phyloP scores from a whole-genome alignment of 768 basidiomycete genomes.

The Termitomyces sp. region DNA sequence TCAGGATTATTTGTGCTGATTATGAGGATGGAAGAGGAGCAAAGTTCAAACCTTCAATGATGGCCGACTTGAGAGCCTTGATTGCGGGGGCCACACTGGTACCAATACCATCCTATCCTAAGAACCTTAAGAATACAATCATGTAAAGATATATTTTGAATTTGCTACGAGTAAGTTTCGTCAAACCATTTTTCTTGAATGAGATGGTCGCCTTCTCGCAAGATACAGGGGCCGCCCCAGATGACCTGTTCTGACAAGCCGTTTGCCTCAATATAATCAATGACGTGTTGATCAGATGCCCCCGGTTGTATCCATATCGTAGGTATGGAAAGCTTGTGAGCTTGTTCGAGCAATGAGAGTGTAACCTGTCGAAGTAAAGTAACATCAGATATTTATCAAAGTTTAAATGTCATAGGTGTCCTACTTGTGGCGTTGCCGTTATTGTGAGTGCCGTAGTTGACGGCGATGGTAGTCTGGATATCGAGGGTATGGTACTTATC shows the following conservation, averaged over 20 bases:
- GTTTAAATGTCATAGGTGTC: slow-evolving; percentile 1
- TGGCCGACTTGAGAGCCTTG: too few relatives aligned
- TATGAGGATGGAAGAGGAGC: neutral
- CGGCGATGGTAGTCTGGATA: slow-evolving; percentile 15
- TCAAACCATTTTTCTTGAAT: slow-evolving; percentile 14
- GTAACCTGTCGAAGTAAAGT: slow-evolving; percentile 12
- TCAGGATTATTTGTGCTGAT: neutral
- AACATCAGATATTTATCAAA: slow-evolving; percentile 9
- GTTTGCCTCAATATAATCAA: slow-evolving; percentile 13
- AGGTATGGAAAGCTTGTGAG: slow-evolving; percentile 12
- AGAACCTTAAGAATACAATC: neutral
- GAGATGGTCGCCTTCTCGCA: slow-evolving; percentile 13
- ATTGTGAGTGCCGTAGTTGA: slow-evolving; percentile 13
- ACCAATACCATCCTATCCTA: neutral
- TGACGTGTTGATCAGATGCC: slow-evolving; percentile 10
- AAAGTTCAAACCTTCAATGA: too few relatives aligned
- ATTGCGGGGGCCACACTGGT: too few relatives aligned
- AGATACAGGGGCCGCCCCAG: slow-evolving; percentile 16
- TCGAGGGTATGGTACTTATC: slow-evolving; percentile 10
- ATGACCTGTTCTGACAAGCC: slow-evolving; percentile 12
- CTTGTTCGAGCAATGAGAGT: slow-evolving; percentile 17
- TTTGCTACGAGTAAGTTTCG: slow-evolving; percentile 9
- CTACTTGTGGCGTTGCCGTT: slow-evolving; percentile 12
- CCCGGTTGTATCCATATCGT: slow-evolving; percentile 16
- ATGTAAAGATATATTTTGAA: slow-evolving; percentile 1